A percentile compares a stretch with the other conserved stretches of the same genome.
These are phyloP conservation scores for Pseudogymnoascus sp. DNA, from an alignment of 2,329 filamentous ascomycete genomes.

Conservation along the genomic window DNA sequence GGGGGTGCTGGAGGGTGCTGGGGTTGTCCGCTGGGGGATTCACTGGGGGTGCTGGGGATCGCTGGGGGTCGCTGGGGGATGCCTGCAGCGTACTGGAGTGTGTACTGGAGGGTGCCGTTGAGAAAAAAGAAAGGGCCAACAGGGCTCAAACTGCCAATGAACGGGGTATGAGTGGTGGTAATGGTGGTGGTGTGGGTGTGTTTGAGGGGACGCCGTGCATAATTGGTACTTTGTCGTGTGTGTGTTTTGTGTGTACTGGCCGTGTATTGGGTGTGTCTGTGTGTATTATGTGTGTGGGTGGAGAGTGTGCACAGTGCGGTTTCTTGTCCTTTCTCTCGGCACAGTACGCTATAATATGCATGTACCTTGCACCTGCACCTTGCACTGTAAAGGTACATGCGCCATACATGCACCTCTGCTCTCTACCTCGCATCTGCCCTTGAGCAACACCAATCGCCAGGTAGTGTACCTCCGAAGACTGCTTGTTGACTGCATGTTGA, in stretches of 20 bases:
- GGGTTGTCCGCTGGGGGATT: background rate
- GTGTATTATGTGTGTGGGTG: background rate
- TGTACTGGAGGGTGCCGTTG: background rate
- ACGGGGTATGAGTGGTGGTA: background rate
- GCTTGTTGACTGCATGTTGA: background rate
- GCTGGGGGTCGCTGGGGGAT: background rate
- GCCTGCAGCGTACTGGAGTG: background rate
- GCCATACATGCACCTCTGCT: background rate
- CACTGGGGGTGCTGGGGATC: background rate
- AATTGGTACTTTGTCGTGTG: background rate
- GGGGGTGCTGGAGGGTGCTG: background rate
- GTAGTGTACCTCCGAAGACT: background rate
- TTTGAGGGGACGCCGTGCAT: background rate
- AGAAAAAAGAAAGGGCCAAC: background rate
- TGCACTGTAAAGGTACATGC: background rate
- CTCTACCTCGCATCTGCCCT: background rate
- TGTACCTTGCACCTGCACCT: background rate
- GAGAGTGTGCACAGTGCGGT: no score
- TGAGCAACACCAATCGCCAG: no score
- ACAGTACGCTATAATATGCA: background rate
- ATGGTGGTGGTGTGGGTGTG: background rate
- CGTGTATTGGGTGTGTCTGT: background rate
- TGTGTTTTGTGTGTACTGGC: background rate
- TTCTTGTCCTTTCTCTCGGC: background rate
- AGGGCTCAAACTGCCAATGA: background rate